Percentiles rank a stretch among this genome's conserved stretches.
Evolutionary conservation across 2,329 filamentous ascomycete genomes (phyloP).

Genomic region (Elsinoe fawcettii): DNA sequence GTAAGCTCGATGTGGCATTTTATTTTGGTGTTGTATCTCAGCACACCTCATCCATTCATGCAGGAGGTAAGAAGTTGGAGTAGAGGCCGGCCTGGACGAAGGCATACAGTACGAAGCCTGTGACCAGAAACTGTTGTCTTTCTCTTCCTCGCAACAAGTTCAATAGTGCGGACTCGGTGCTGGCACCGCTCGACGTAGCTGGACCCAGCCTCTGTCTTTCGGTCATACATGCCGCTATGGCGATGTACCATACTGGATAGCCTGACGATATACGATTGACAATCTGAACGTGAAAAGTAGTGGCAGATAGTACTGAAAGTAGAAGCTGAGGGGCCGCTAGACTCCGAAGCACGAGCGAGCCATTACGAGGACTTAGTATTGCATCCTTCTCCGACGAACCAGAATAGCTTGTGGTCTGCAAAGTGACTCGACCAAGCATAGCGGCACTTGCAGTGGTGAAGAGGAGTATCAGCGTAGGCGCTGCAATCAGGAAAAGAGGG

Average conservation of each 20-base stretch:
- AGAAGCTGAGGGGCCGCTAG: constrained; percentile 66
- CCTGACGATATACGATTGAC: constrained; percentile 82
- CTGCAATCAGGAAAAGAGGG: constrained; percentile 77
- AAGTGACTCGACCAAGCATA: neutral
- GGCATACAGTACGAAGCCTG: constrained; percentile 73
- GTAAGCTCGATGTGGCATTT: too few relatives aligned
- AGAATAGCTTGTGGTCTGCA: neutral
- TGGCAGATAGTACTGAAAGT: constrained; percentile 63
- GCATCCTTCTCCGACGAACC: neutral
- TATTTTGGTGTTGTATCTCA: too few relatives aligned
- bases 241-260: constrained; percentile 85
- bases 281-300: constrained; percentile 87
- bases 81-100: constrained; percentile 76
- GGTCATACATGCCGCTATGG: constrained; percentile 50
- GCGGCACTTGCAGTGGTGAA: constrained; percentile 48
- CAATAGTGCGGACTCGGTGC: neutral
- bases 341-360: constrained; percentile 25
- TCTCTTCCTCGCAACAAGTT: neutral
- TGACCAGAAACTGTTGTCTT: constrained; percentile 38
- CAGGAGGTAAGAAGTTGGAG: constrained; percentile 84
- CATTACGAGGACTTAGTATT: neutral
- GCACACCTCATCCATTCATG: constrained; percentile 40
- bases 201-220: constrained; percentile 2
- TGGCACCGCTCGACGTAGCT: neutral
- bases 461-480: constrained; percentile 66